phyloP scores from a whole-genome alignment of 345 rosid genomes.

The Mallotus nudiflorus region DNA sequence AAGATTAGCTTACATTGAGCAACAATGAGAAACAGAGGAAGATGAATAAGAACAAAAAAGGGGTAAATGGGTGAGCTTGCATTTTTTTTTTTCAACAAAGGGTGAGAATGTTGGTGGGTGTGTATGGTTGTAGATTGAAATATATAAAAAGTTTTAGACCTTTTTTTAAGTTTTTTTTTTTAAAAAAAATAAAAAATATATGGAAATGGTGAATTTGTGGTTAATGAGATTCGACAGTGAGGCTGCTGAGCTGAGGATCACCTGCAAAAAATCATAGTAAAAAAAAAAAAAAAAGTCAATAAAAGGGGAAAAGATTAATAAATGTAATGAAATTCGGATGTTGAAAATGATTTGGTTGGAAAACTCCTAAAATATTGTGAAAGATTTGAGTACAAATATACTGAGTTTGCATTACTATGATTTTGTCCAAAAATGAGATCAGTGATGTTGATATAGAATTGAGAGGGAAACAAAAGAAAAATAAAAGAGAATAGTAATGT shows the following conservation, averaged over 20 bases:
- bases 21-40: conserved; percentile 7
- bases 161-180: neutral
- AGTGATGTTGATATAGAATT: no score
- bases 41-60: neutral
- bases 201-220: neutral
- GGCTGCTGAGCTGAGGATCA: neutral
- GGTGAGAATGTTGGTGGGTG: conserved; percentile 20
- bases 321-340: neutral
- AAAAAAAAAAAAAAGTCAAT: neutral
- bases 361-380: no score
- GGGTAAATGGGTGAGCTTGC: conserved; percentile 1
- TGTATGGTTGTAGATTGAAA: conserved; percentile 7
- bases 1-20: conserved; percentile 21
- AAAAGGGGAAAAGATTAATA: no score
- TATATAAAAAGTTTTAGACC: conserved; percentile 9
- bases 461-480: neutral
- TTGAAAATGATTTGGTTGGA: neutral
- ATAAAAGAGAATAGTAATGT: neutral
- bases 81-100: neutral
- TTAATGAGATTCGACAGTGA: neutral
- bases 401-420: no score
- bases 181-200: neutral
- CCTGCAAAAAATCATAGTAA: neutral
- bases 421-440: no score
- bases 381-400: neutral